These are phyloP conservation scores for Trichoderma parareesei DNA, from an alignment of 495 filamentous ascomycete species.

Conservation along the genomic window DNA sequence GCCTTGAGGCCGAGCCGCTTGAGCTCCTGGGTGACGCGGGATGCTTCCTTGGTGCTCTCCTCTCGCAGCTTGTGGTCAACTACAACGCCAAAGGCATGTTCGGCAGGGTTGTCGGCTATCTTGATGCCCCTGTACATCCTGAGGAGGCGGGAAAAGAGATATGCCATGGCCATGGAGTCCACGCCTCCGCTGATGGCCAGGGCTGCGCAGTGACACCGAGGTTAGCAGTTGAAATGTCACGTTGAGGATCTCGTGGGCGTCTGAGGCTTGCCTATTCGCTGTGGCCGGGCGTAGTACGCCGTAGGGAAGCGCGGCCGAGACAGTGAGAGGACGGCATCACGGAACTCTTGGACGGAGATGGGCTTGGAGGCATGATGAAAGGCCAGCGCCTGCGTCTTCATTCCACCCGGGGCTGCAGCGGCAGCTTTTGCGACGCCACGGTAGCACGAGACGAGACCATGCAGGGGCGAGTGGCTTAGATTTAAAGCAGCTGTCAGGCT, in stretches of 20 bases:
- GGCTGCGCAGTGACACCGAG: constrained; percentile 36
- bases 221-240: neutral
- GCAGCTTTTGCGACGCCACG: neutral
- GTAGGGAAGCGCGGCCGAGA: constrained; percentile 37
- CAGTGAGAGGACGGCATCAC: constrained; percentile 41
- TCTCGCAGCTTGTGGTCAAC: constrained; percentile 70
- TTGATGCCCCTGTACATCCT: constrained; percentile 19
- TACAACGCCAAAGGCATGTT: constrained; percentile 54
- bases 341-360: constrained; percentile 45
- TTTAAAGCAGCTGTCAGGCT: no score
- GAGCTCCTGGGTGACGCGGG: constrained; percentile 48
- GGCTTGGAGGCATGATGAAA: constrained; percentile 31
- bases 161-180: constrained; percentile 91
- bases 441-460: neutral
- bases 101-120: constrained; percentile 28
- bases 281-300: constrained; percentile 17
- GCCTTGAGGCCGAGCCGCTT: constrained; percentile 21
- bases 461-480: neutral
- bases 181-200: constrained; percentile 88
- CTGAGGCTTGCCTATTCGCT: constrained; percentile 22
- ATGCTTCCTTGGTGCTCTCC: constrained; percentile 62
- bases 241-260: neutral
- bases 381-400: neutral
- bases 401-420: neutral
- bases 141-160: constrained; percentile 47